Base-by-base conservation (phyloP, 306 rosid genomes). In the Oxytropis ochrocephala region DNA sequence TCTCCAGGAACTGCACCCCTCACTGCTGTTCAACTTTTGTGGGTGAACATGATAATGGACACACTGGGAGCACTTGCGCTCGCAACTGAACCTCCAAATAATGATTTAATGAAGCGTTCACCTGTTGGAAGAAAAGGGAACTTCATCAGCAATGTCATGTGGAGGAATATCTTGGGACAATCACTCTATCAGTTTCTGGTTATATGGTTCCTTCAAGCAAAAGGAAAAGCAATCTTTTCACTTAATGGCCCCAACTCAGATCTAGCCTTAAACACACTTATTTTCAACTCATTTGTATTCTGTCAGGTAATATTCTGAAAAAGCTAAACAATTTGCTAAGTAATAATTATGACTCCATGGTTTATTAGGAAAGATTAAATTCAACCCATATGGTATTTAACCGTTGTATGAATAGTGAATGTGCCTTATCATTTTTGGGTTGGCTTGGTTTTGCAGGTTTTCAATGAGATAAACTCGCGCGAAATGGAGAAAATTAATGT, bases 11-110 rank as follows among this genome's bases (percentile, higher is more conserved):
- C 66, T 67, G 96, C 97, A 0, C 98, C 98, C 8, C 96, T 94
- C 27, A 94, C 98, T 50, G 97, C 97, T 29, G 98, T 94, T 67
- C 98, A 94, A 75, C 89, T 90, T 32, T 73, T 94, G 83, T 90
- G 98, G 98, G 97, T 94, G 66, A 94, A 94, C 92, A 94, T 94
- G 98, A 94, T 94, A 33, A 94, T 94, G 97, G 97, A 94, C 61
- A 94, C 97, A 6, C 79, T 94, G 46, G 98, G 98, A 70, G 98
- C 98, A 55, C 89, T 94, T 47, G 98, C 98, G 9, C 98, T 94
- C 30, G 98, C 98, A 48, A 94, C 98, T 32, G 98, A 94, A 83
- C 98, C 98, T 81, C 98, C 98, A 21, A 94, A 72, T 39, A 69
- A 85, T 53, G 96, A 85, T 32, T 78, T 94, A 38, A 94, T 93